Base-by-base conservation (phyloP, 345 rosid genomes). In the Combretum micranthum region DNA sequence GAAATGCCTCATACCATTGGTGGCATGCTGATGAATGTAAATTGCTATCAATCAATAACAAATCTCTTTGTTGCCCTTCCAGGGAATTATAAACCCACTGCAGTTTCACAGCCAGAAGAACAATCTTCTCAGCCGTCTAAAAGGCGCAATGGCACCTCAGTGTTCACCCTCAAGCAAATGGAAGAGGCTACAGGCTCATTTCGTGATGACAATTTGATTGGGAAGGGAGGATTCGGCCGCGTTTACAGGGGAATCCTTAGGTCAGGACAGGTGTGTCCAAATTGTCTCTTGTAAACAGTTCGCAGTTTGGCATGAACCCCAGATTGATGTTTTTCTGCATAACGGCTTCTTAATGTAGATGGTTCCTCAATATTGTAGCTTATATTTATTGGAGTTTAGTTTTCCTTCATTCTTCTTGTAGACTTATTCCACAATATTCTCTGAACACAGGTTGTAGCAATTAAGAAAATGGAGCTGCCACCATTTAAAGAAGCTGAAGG, bases 391-490 rank as follows among this genome's bases (percentile, higher is more conserved):
- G 61, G 19, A 5, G 39, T 8, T 37, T 20, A 32, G 16, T 50
- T 42, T 56, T 25, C 42, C n/a, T 32, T 20, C 37, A 47, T 39
- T 42, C 1, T 55, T 52, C 32, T 45, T 22, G 46, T 17, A 13
- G 44, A 55, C 56, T 50, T 55, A 39, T 42, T 76, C 6, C n/a
- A 49, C 42, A 3, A 32, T 67, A 45, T 64, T 32, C 39, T 32
- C 9, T 32, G 39, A 61, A 45, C 65, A 60, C 76, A 92, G 98
- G 88, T 84, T 50, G 95, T 92, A 62, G 98, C 98, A 47, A 81
- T 92, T 75, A 92, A 88, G 90, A 92, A 88, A 73, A 92, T 92
- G 98, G 95, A 88, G 72, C 72, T 92, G 68, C 95, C 96, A 17
- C 64, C 81, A 39, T 84, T 72, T 56, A 88, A 86, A 74, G 90